These are phyloP conservation scores for Sphaerulina musiva DNA, from an alignment of 2,329 filamentous ascomycete species.

Conservation along the genomic window DNA sequence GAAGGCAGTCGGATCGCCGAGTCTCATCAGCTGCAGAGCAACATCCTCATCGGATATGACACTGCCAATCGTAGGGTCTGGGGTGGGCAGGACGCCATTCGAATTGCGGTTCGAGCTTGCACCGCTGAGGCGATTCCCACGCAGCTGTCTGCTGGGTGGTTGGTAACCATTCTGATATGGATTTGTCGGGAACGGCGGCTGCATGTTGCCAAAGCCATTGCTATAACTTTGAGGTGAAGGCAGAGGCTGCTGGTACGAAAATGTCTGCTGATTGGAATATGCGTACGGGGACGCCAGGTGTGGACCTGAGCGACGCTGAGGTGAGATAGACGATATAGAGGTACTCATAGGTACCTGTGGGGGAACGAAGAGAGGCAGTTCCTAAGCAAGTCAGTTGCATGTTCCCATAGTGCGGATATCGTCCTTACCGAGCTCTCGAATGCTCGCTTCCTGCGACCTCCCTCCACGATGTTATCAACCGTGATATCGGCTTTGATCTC, in stretches of 20 bases:
- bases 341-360: slow-evolving; percentile 86
- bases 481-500: slow-evolving; percentile 95
- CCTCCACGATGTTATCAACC: slow-evolving; percentile 95
- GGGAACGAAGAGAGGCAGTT: slow-evolving; percentile 89
- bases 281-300: slow-evolving; percentile 68
- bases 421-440: slow-evolving; percentile 89
- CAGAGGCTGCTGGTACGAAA: slow-evolving; percentile 67
- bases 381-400: slow-evolving; percentile 49
- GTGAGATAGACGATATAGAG: slow-evolving; percentile 97
- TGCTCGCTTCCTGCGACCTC: slow-evolving; percentile 86
- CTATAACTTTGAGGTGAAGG: slow-evolving; percentile 75
- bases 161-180: slow-evolving; percentile 22
- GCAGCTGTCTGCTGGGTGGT: slow-evolving; percentile 46
- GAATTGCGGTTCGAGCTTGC: slow-evolving; percentile 38
- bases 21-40: slow-evolving; percentile 89
- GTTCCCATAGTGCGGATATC: background rate
- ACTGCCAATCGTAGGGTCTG: slow-evolving; percentile 93
- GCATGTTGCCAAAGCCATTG: slow-evolving; percentile 16
- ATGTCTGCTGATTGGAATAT: slow-evolving; percentile 69
- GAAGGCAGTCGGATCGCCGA: slow-evolving; percentile 89
- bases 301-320: slow-evolving; percentile 71
- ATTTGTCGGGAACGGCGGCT: slow-evolving; percentile 22
- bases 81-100: slow-evolving; percentile 71
- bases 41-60: slow-evolving; percentile 98
- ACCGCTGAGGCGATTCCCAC: slow-evolving; percentile 49